Conservation (phyloP, 2,329 filamentous ascomycete genomes). For the Fusarium sp. region DNA sequence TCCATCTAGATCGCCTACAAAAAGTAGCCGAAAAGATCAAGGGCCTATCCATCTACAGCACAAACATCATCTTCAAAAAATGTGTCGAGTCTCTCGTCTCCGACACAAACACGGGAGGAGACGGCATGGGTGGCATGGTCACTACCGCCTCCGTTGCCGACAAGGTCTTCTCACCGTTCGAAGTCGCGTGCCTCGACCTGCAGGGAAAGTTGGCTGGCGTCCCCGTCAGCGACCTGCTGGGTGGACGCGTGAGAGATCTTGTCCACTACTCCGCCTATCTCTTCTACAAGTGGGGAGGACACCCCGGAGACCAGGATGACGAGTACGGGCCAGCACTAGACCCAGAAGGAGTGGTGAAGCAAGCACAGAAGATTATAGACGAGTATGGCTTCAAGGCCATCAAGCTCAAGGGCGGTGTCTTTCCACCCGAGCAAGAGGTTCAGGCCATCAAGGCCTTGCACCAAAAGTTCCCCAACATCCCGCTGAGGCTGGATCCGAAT, state of each 20-base stretch:
- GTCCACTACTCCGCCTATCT: slow-evolving; percentile 56
- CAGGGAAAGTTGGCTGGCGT: slow-evolving; percentile 53
- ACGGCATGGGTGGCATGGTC: slow-evolving; percentile 66
- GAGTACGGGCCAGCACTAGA: slow-evolving; percentile 53
- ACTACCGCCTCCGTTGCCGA: slow-evolving; percentile 53
- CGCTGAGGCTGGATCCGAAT: slow-evolving; percentile 51
- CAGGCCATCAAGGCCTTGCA: slow-evolving; percentile 51
- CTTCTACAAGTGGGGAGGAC: slow-evolving; percentile 55
- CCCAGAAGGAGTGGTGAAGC: slow-evolving; percentile 47
- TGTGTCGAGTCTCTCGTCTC: slow-evolving; percentile 78
- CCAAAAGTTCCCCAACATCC: slow-evolving; percentile 49
- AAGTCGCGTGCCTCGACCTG: slow-evolving; percentile 54
- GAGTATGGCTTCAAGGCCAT: slow-evolving; percentile 56
- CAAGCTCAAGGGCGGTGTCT: slow-evolving; percentile 56
- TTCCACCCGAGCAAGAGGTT: slow-evolving; percentile 52
- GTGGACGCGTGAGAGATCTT: slow-evolving; percentile 51
- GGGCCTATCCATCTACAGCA: slow-evolving; percentile 60
- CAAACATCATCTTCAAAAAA: slow-evolving; percentile 83
- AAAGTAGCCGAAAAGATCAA: slow-evolving; percentile 46
- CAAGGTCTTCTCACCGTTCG: slow-evolving; percentile 55
- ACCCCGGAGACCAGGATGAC: slow-evolving; percentile 51
- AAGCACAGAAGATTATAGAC: slow-evolving; percentile 51
- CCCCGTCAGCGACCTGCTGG: slow-evolving; percentile 52
- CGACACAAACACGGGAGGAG: slow-evolving; percentile 55
- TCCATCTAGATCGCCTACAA: slow-evolving; percentile 49